These are phyloP conservation scores for Chamaecyparis obtusa DNA, from an alignment of 75 land plant species.

Conservation along the genomic window DNA sequence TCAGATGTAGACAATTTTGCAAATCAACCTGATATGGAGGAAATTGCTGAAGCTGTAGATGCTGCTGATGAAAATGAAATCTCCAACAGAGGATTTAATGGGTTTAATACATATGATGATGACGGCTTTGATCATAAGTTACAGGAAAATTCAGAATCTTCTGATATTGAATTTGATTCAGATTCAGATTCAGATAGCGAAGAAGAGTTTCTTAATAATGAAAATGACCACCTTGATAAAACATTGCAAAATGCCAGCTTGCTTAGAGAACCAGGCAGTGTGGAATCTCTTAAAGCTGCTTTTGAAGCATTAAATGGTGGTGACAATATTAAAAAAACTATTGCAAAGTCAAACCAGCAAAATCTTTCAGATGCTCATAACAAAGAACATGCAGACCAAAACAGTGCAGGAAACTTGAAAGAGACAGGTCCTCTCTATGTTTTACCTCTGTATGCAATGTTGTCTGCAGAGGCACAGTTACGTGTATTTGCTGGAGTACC, in stretches of 20 bases:
- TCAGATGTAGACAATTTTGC: conserved; percentile 15
- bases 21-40: conserved; percentile 32
- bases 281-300: conserved; percentile 59
- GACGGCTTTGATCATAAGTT: conserved; percentile 30
- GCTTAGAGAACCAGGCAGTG: conserved; percentile 23
- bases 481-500: conserved; percentile 80
- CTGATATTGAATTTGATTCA: conserved; percentile 52
- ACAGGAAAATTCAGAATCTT: conserved; percentile 15
- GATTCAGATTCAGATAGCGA: conserved; percentile 28
- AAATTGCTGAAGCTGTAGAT: conserved; percentile 60
- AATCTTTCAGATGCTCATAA: background rate
- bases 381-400: conserved; percentile 10
- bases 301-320: conserved; percentile 54
- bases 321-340: background rate
- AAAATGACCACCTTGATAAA: conserved; percentile 1
- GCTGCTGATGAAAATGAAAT: conserved; percentile 13
- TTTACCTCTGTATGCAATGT: conserved; percentile 94
- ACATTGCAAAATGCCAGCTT: conserved; percentile 14
- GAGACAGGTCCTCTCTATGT: conserved; percentile 52
- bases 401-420: conserved; percentile 3
- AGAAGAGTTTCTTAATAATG: conserved; percentile 9
- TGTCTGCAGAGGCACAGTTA: conserved; percentile 91
- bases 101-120: conserved; percentile 31
- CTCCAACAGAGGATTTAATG: conserved; percentile 16
- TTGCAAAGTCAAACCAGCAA: background rate